Evolutionary conservation across 768 basidiomycete genomes (phyloP).

Genomic region (Pholiota conissans): DNA sequence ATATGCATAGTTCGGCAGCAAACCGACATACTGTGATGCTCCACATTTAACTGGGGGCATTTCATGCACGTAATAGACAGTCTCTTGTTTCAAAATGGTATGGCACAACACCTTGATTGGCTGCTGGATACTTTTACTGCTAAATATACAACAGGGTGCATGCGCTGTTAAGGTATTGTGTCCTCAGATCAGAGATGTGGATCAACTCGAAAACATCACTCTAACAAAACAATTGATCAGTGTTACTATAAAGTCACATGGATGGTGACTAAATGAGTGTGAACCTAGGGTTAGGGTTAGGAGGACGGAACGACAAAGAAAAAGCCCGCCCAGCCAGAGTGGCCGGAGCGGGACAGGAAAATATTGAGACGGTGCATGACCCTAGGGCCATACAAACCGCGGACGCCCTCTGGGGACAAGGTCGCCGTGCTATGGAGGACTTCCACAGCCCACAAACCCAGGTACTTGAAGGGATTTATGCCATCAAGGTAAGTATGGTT

Average conservation of each 20-base stretch:
- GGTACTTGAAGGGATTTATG: constrained; percentile 53
- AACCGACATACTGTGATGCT: not conserved
- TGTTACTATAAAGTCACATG: no score
- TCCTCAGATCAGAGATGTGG: not conserved
- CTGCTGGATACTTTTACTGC: not conserved
- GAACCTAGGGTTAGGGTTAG: constrained; percentile 52
- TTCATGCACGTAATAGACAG: not conserved
- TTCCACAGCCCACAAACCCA: constrained; percentile 56
- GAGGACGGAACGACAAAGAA: constrained; percentile 34
- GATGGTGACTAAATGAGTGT: not conserved
- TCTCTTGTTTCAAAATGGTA: not conserved
- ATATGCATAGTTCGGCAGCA: not conserved
- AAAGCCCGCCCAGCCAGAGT: constrained; percentile 59
- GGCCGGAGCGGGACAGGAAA: constrained; percentile 72
- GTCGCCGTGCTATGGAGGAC: constrained; percentile 72
- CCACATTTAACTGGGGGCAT: not conserved
- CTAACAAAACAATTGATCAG: not conserved
- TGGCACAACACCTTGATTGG: not conserved
- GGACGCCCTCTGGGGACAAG: constrained; percentile 62
- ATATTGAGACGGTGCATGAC: constrained; percentile 81
- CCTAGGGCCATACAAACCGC: constrained; percentile 69
- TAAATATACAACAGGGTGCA: not conserved
- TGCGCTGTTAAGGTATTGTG: not conserved
- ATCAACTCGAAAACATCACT: not conserved
- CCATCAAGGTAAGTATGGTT: constrained; percentile 69